A percentile compares a stretch with the other conserved stretches of the same genome.
phyloP scores from a whole-genome alignment of 495 filamentous ascomycete species.

The Penicillium atrosanguineum region DNA sequence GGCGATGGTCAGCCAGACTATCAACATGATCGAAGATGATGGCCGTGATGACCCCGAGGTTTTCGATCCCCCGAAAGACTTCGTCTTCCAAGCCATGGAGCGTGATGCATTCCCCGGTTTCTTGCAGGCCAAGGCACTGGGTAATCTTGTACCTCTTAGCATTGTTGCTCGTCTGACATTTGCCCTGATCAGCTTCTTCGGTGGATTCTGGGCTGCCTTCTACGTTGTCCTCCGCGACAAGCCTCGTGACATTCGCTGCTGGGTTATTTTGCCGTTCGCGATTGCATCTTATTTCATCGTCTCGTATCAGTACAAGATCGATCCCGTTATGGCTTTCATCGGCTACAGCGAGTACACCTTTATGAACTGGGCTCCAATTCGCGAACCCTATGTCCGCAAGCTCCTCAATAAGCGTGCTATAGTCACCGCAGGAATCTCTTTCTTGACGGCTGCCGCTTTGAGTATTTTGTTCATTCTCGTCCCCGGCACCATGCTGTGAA shows the following conservation, averaged over 20 bases:
- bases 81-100: constrained; percentile 99
- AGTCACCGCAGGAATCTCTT: constrained; percentile 69
- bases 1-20: constrained; percentile 68
- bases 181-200: constrained; percentile 85
- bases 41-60: constrained; percentile 94
- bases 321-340: constrained; percentile 84
- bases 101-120: constrained; percentile 97
- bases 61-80: constrained; percentile 96
- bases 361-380: constrained; percentile 79
- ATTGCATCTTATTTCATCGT: constrained; percentile 83
- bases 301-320: constrained; percentile 90
- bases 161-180: constrained; percentile 78
- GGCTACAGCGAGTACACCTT: constrained; percentile 95
- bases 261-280: constrained; percentile 94
- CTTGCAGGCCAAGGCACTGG: constrained; percentile 87
- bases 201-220: constrained; percentile 91
- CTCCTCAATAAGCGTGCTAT: constrained; percentile 77
- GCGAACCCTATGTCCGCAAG: constrained; percentile 83
- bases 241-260: constrained; percentile 68
- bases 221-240: constrained; percentile 86
- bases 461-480: constrained; percentile 88
- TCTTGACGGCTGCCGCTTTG: constrained; percentile 71
- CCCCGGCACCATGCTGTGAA: constrained; percentile 79
- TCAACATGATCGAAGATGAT: constrained; percentile 78
- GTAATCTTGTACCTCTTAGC: constrained; percentile 88